A percentile compares a stretch with the other conserved stretches of the same genome.
These are phyloP conservation scores for Aspergillus sojae DNA, from an alignment of 2,329 filamentous ascomycete genomes.

Conservation along the genomic window DNA sequence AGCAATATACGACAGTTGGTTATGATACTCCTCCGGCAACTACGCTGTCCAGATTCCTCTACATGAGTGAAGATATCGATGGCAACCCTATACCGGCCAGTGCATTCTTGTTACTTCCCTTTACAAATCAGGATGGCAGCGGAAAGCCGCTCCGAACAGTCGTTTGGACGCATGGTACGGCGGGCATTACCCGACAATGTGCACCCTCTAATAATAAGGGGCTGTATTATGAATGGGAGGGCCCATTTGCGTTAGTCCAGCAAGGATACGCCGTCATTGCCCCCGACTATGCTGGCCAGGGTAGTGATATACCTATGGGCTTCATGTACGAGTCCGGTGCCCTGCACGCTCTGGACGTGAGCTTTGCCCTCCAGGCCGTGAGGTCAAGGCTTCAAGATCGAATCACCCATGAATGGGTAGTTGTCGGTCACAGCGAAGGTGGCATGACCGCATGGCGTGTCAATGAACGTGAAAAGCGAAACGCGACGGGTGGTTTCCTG, in stretches of 20 bases:
- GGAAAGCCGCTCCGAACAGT: not conserved
- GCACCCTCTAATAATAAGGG: not conserved
- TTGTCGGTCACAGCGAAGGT: slow-evolving; percentile 12
- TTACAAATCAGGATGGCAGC: not conserved
- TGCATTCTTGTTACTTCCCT: not conserved
- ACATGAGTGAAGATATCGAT: not conserved
- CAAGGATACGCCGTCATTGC: slow-evolving; percentile 8
- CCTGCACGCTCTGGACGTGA: slow-evolving; percentile 3
- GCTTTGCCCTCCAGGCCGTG: not conserved
- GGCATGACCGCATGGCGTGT: slow-evolving; percentile 4
- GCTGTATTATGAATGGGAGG: not conserved
- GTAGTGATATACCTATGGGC: slow-evolving; percentile 3
- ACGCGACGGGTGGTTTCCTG: slow-evolving; percentile 1
- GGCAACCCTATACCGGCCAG: not conserved
- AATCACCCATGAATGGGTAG: slow-evolving; percentile 9
- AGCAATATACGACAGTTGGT: not conserved
- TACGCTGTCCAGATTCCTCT: not conserved
- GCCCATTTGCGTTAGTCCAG: slow-evolving; percentile 3
- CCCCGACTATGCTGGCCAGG: slow-evolving; percentile 11
- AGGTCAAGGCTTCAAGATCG: not conserved
- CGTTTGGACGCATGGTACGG: not conserved
- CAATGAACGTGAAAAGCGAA: not conserved
- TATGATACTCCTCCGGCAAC: not conserved
- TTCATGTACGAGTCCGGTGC: slow-evolving; percentile 7
- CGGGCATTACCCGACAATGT: not conserved